A percentile compares a stretch with the other conserved stretches of the same genome.
Conservation (phyloP, 768 basidiomycete genomes). For the Dioszegia crocea region DNA sequence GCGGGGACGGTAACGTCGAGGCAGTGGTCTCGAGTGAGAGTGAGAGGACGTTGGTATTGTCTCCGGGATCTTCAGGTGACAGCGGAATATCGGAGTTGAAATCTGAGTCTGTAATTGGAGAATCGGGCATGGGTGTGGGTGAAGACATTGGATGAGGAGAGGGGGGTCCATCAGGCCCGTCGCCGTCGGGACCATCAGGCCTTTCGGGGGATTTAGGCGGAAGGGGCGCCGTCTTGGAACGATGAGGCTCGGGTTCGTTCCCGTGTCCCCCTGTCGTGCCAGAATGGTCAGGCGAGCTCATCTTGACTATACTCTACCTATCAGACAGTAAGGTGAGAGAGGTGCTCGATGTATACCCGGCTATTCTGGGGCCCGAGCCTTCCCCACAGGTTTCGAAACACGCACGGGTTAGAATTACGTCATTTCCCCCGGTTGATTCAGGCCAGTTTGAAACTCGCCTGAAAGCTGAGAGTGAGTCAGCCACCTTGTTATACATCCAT, state of each 20-base stretch:
- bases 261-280: too few species aligned
- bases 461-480: too few species aligned
- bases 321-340: neutral
- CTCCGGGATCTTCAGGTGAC: neutral
- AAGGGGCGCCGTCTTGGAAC: slow-evolving; percentile 20
- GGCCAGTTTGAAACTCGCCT: neutral
- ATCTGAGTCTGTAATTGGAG: too few species aligned
- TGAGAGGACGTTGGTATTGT: neutral
- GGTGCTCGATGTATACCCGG: neutral
- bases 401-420: slow-evolving; percentile 1
- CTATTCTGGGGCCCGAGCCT: neutral
- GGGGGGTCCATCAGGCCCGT: neutral
- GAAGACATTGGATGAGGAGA: neutral
- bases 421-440: neutral
- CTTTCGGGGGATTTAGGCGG: neutral
- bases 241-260: neutral
- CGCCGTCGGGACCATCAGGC: neutral
- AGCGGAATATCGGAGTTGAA: too few species aligned
- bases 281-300: neutral
- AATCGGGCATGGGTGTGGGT: too few species aligned
- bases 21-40: neutral
- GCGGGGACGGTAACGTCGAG: neutral
- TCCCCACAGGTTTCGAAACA: slow-evolving; percentile 1
- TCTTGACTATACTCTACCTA: neutral
- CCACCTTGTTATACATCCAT: too few species aligned